Conservation (phyloP, 2,329 filamentous ascomycete genomes). For the Neonectria ditissima region DNA sequence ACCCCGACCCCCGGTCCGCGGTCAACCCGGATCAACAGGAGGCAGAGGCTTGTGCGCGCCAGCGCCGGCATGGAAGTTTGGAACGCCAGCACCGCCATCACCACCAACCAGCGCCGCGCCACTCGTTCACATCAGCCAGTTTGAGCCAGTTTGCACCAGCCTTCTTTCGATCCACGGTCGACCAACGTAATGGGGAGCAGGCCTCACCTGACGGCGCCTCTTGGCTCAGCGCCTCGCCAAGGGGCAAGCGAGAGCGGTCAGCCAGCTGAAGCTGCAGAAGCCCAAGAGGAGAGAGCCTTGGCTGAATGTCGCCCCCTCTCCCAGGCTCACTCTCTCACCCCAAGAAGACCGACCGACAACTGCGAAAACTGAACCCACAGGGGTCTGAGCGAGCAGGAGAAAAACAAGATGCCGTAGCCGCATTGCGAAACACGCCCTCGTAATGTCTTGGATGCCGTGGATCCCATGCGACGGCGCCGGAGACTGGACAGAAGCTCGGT, state of each 20-base stretch:
- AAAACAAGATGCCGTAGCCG: conserved; percentile 17
- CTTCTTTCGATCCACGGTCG: conserved; percentile 5
- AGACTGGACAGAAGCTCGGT: not conserved
- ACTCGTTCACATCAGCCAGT: not conserved
- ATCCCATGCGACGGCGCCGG: conserved; percentile 6
- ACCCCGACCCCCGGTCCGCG: conserved; percentile 6
- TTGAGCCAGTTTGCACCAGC: not conserved
- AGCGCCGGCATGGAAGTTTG: conserved; percentile 1
- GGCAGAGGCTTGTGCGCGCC: conserved; percentile 10
- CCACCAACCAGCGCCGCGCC: conserved; percentile 6
- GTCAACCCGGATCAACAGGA: conserved; percentile 26
- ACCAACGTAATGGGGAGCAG: not conserved
- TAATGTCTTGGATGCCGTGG: conserved; percentile 6
- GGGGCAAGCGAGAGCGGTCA: not conserved
- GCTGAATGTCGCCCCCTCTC: conserved; percentile 2
- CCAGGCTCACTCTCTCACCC: not conserved
- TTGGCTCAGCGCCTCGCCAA: conserved; percentile 4
- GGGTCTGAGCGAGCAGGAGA: not conserved
- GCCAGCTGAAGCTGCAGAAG: not conserved
- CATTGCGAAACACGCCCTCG: conserved; percentile 25
- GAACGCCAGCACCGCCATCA: conserved; percentile 12
- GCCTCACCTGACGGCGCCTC: not conserved
- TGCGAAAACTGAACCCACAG: not conserved
- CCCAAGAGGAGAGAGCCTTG: not conserved
- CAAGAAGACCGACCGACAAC: not conserved